These are phyloP conservation scores for Pholiota molesta DNA, from an alignment of 768 basidiomycete genomes.

Conservation along the genomic window DNA sequence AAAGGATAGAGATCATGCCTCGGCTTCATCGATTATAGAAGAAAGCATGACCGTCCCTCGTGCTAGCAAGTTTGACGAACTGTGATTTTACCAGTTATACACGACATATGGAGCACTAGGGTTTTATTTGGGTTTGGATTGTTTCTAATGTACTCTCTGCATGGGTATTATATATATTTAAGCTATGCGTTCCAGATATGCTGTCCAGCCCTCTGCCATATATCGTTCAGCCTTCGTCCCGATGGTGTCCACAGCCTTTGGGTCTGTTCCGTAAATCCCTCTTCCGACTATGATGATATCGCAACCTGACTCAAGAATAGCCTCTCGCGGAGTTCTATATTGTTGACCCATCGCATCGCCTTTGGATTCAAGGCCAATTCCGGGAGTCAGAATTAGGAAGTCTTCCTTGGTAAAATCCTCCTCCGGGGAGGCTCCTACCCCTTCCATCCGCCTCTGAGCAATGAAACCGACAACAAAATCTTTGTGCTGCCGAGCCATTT, in stretches of 20 bases:
- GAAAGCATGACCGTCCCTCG: conserved; percentile 44
- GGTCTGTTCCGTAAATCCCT: conserved; percentile 81
- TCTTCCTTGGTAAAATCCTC: conserved; percentile 59
- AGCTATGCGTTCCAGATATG: conserved; percentile 68
- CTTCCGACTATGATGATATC: conserved; percentile 98
- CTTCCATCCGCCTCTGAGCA: conserved; percentile 84
- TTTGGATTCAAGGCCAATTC: conserved; percentile 79
- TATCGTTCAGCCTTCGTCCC: conserved; percentile 82
- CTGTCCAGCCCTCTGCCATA: conserved; percentile 85
- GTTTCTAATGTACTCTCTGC: background rate
- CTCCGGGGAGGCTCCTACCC: conserved; percentile 44
- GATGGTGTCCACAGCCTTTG: conserved; percentile 46
- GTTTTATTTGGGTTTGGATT: conserved; percentile 3
- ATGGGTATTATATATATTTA: conserved; percentile 13
- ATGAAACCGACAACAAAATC: conserved; percentile 98
- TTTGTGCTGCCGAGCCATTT: conserved; percentile 80
- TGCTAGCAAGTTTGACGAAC: conserved; percentile 20
- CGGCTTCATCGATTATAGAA: conserved; percentile 33
- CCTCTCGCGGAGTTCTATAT: conserved; percentile 88
- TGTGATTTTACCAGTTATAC: background rate
- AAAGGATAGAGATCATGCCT: conserved; percentile 10
- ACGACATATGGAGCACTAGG: background rate
- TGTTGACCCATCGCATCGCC: conserved; percentile 94
- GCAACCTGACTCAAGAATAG: conserved; percentile 79
- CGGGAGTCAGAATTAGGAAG: conserved; percentile 90